These are phyloP conservation scores for Mariannaea sp. DNA, from an alignment of 2,329 filamentous ascomycete genomes.

Conservation along the genomic window DNA sequence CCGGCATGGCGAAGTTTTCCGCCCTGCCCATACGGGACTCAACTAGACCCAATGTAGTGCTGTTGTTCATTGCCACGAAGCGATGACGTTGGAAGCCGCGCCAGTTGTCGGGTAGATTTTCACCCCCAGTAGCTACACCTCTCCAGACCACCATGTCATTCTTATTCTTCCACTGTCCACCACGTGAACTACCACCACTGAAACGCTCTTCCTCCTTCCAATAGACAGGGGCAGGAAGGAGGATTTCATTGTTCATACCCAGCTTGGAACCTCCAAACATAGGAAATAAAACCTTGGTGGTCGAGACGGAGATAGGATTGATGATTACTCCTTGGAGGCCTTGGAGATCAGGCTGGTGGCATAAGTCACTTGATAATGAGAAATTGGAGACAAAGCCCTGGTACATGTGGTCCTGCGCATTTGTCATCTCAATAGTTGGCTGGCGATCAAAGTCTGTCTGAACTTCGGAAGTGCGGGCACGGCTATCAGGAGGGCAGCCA, in stretches of 20 bases:
- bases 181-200: conserved; percentile 59
- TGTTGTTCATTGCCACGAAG: conserved; percentile 75
- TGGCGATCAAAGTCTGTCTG: conserved; percentile 51
- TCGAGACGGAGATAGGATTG: conserved; percentile 59
- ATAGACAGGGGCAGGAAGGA: conserved; percentile 72
- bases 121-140: conserved; percentile 69
- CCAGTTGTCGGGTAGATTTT: conserved; percentile 67
- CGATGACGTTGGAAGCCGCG: conserved; percentile 75
- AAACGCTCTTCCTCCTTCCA: conserved; percentile 68
- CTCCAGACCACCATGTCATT: conserved; percentile 62
- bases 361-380: conserved; percentile 64
- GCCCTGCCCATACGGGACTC: conserved; percentile 50
- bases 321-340: conserved; percentile 69
- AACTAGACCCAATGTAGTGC: conserved; percentile 57
- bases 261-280: conserved; percentile 73
- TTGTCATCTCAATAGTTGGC: conserved; percentile 52
- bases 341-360: conserved; percentile 68
- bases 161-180: conserved; percentile 63
- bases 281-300: conserved; percentile 64
- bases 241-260: conserved; percentile 70
- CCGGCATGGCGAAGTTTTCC: conserved; percentile 60
- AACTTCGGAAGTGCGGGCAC: conserved; percentile 55
- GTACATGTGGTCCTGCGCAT: conserved; percentile 54
- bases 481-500: conserved; percentile 66
- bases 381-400: conserved; percentile 67